phyloP scores from a whole-genome alignment of 352 stramenopile genomes.

The Globisporangium rhizosaccharum region DNA sequence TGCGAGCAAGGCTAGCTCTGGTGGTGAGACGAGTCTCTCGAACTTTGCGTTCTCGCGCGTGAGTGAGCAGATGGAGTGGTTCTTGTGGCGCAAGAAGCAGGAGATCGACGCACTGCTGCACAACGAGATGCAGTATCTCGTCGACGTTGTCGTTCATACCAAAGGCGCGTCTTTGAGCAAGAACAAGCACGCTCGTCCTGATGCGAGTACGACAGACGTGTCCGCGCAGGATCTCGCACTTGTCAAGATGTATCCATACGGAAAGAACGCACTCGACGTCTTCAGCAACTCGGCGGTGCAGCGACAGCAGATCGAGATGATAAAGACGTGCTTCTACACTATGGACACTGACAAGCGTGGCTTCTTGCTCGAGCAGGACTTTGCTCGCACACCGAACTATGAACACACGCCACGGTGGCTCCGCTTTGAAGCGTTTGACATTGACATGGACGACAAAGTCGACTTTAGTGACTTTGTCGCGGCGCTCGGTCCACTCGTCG shows the following conservation, averaged over 20 bases:
- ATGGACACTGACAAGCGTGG: conserved; percentile 34
- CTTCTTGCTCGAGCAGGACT: conserved; percentile 29
- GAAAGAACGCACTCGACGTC: conserved; percentile 39
- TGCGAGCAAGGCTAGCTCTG: background rate
- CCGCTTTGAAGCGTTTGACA: conserved; percentile 47
- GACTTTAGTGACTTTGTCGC: conserved; percentile 57
- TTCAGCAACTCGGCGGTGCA: conserved; percentile 47
- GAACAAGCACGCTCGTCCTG: too few relatives aligned
- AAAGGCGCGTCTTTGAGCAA: too few relatives aligned
- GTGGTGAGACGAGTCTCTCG: conserved; percentile 25
- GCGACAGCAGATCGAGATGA: conserved; percentile 43
- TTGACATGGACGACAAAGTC: conserved; percentile 37
- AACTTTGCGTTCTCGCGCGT: conserved; percentile 61
- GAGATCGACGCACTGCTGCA: conserved; percentile 56
- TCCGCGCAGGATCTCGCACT: background rate
- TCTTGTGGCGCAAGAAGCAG: conserved; percentile 66
- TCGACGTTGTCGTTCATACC: conserved; percentile 17
- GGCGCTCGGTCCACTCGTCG: conserved; percentile 40
- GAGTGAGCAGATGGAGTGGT: conserved; percentile 68
- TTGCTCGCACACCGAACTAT: conserved; percentile 13
- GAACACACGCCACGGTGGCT: conserved; percentile 24
- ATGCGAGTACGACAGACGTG: too few relatives aligned
- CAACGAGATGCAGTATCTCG: conserved; percentile 55
- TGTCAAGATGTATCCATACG: conserved; percentile 59
- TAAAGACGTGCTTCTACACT: conserved; percentile 25